These are phyloP conservation scores for Suhomyces guaymorum DNA, from an alignment of 1,139 yeast genomes.

Conservation along the genomic window DNA sequence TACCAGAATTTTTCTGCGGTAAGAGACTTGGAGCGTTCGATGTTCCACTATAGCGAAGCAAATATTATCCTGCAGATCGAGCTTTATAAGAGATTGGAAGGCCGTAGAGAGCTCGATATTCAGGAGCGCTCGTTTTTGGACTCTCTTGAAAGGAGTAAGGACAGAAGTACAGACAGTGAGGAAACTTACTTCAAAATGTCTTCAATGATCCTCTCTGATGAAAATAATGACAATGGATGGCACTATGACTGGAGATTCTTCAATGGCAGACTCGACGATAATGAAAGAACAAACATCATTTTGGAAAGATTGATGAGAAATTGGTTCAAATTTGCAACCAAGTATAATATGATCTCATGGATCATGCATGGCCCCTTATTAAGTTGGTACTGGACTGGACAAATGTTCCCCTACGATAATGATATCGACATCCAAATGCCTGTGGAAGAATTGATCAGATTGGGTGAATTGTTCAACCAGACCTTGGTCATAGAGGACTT, in stretches of 20 bases:
- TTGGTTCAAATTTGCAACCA: conserved; percentile 38
- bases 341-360: conserved; percentile 32
- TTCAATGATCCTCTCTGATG: conserved; percentile 15
- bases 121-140: conserved; percentile 22
- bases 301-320: conserved; percentile 35
- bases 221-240: conserved; percentile 24
- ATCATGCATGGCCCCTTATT: conserved; percentile 25
- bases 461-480: conserved; percentile 21
- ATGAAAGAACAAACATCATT: conserved; percentile 24
- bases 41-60: conserved; percentile 11
- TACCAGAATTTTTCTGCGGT: conserved; percentile 20
- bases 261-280: conserved; percentile 19
- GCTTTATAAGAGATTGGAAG: conserved; percentile 12
- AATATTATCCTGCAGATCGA: conserved; percentile 8
- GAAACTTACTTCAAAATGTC: conserved; percentile 23
- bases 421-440: conserved; percentile 27
- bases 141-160: conserved; percentile 22
- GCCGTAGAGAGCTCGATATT: conserved; percentile 5
- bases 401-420: conserved; percentile 24
- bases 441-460: conserved; percentile 17
- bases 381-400: conserved; percentile 26
- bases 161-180: conserved; percentile 15
- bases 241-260: conserved; percentile 26
- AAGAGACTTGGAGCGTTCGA: conserved; percentile 19
- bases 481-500: conserved; percentile 27